These are phyloP conservation scores for Sporobolomyces phaffii DNA, from an alignment of 768 basidiomycete species.

Conservation along the genomic window DNA sequence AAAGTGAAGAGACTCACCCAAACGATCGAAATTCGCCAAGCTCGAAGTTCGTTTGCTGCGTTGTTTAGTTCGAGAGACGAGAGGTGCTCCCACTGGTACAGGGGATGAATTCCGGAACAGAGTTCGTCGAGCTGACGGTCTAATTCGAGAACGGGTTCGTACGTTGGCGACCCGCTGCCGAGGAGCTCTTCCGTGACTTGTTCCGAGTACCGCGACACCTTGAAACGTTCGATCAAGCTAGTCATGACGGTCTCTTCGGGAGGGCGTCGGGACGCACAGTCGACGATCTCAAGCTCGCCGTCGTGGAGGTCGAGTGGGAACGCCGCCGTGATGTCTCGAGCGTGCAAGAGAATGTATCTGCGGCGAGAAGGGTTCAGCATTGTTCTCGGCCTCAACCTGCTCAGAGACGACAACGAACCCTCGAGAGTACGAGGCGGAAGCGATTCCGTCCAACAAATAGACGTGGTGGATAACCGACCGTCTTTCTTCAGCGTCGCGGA, in stretches of 20 bases:
- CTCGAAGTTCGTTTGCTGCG: neutral
- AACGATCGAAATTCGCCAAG: conserved; percentile 9
- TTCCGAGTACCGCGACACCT: neutral
- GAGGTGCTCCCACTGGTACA: conserved; percentile 1
- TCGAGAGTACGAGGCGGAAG: neutral
- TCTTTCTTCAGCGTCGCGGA: neutral
- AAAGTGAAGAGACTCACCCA: neutral
- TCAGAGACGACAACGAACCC: too few relatives aligned
- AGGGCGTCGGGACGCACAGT: neutral
- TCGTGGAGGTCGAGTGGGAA: conserved; percentile 9
- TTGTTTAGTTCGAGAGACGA: neutral
- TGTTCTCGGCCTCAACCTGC: too few relatives aligned
- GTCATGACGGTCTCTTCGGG: conserved; percentile 9
- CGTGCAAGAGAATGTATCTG: conserved; percentile 5
- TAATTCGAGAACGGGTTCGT: neutral
- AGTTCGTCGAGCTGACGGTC: neutral
- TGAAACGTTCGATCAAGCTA: conserved; percentile 11
- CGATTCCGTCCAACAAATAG: neutral
- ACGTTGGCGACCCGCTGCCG: too few relatives aligned
- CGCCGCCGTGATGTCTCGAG: neutral
- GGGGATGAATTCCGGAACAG: neutral
- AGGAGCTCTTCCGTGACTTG: neutral
- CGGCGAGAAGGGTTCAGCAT: neutral
- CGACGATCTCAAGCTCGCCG: neutral
- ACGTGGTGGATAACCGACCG: neutral